Percentiles rank a stretch among this genome's conserved stretches.
Evolutionary conservation across 2,329 filamentous ascomycete species (phyloP).

Genomic region (Nothopassalora personata): DNA sequence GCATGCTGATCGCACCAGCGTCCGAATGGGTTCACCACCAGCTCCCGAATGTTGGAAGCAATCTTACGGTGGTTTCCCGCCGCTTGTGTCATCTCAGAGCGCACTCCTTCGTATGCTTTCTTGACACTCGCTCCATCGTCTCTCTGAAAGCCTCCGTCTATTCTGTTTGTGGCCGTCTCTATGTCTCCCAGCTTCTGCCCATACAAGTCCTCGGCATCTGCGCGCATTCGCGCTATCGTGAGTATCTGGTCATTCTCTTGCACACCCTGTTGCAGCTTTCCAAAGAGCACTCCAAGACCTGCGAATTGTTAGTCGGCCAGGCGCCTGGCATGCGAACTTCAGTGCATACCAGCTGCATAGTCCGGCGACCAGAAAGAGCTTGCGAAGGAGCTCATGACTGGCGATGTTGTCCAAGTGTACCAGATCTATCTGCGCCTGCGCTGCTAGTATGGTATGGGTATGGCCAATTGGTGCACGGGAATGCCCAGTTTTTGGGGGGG

Average conservation of each 20-base stretch:
- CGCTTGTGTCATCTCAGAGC: constrained; percentile 86
- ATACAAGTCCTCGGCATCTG: constrained; percentile 90
- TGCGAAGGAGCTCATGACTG: constrained; percentile 75
- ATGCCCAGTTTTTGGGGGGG: not conserved
- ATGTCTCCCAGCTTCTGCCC: constrained; percentile 77
- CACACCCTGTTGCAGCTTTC: constrained; percentile 93
- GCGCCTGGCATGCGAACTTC: not conserved
- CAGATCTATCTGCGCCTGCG: constrained; percentile 3
- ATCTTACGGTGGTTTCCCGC: constrained; percentile 90
- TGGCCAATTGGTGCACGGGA: not conserved
- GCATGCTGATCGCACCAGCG: constrained; percentile 97
- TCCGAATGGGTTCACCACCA: constrained; percentile 89
- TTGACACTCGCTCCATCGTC: constrained; percentile 94
- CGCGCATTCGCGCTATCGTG: constrained; percentile 85
- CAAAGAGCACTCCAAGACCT: constrained; percentile 86
- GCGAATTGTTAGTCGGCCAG: constrained; percentile 8
- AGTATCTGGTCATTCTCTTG: constrained; percentile 92
- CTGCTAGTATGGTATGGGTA: not conserved
- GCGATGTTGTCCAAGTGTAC: not conserved
- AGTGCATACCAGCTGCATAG: constrained; percentile 75
- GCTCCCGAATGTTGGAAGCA: constrained; percentile 88
- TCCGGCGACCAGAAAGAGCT: constrained; percentile 98
- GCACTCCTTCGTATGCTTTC: constrained; percentile 94
- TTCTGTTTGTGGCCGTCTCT: constrained; percentile 71
- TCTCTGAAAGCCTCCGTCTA: constrained; percentile 75